These are phyloP conservation scores for Komagataella pseudopastoris DNA, from an alignment of 805 yeast genomes.

Conservation along the genomic window DNA sequence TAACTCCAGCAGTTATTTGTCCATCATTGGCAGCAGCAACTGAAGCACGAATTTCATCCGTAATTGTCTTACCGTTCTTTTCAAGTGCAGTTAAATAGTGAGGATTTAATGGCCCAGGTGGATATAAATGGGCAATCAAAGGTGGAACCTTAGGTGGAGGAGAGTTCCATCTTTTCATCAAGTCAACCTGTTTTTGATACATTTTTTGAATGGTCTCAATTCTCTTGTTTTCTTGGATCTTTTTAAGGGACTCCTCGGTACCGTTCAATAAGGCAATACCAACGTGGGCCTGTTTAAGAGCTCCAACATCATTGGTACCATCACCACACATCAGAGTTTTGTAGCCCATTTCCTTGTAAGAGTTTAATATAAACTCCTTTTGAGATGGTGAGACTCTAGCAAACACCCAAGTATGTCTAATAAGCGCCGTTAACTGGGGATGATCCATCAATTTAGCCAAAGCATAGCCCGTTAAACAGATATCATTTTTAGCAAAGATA, in stretches of 20 bases:
- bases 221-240: slow-evolving; percentile 70
- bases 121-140: slow-evolving; percentile 86
- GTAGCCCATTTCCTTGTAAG: slow-evolving; percentile 80
- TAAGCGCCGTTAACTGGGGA: slow-evolving; percentile 53
- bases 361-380: slow-evolving; percentile 79
- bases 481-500: slow-evolving; percentile 56
- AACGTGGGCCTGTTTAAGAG: slow-evolving; percentile 94
- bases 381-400: slow-evolving; percentile 96
- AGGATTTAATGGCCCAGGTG: slow-evolving; percentile 91
- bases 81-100: slow-evolving; percentile 77
- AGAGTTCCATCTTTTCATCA: slow-evolving; percentile 72
- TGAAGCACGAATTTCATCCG: slow-evolving; percentile 54
- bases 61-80: slow-evolving; percentile 66
- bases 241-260: slow-evolving; percentile 86
- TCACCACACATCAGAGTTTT: slow-evolving; percentile 98
- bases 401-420: slow-evolving; percentile 90
- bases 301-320: slow-evolving; percentile 99
- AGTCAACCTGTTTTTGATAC: slow-evolving; percentile 72
- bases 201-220: slow-evolving; percentile 49
- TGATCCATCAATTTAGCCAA: slow-evolving; percentile 53
- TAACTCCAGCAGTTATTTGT: slow-evolving; percentile 17
- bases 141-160: slow-evolving; percentile 78
- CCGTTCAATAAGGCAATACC: slow-evolving; percentile 98
- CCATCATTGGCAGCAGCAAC: slow-evolving; percentile 35
- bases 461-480: slow-evolving; percentile 92